These are phyloP conservation scores for Geopyxis carbonaria DNA, from an alignment of 495 filamentous ascomycete genomes.

Conservation along the genomic window DNA sequence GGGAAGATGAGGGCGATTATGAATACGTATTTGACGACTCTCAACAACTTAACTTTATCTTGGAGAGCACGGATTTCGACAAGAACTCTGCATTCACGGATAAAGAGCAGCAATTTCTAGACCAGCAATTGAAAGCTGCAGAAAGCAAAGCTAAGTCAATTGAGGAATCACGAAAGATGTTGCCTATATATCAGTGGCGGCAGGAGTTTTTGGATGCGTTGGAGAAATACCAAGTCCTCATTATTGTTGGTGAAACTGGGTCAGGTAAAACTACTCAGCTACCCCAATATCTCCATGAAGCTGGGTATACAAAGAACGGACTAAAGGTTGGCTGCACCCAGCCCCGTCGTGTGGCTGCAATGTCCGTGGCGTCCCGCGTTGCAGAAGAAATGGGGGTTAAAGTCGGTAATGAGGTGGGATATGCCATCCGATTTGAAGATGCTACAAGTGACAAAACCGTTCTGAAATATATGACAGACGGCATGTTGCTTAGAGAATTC, in stretches of 20 bases:
- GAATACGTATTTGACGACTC: constrained; percentile 88
- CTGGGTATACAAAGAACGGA: constrained; percentile 70
- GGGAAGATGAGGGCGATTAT: constrained; percentile 73
- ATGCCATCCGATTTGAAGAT: constrained; percentile 92
- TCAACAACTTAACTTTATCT: constrained; percentile 71
- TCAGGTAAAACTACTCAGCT: constrained; percentile 83
- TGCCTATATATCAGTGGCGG: constrained; percentile 77
- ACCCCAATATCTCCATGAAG: constrained; percentile 75
- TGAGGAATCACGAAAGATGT: constrained; percentile 74
- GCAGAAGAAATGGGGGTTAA: constrained; percentile 88
- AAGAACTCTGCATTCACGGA: constrained; percentile 28
- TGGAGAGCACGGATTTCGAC: constrained; percentile 35
- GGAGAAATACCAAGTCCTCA: constrained; percentile 58
- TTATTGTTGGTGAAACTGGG: constrained; percentile 77
- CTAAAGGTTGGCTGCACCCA: constrained; percentile 63
- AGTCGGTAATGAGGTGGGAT: constrained; percentile 84
- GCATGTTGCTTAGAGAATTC: constrained; percentile 85
- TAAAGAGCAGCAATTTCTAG: constrained; percentile 59
- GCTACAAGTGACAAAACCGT: constrained; percentile 82
- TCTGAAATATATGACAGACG: constrained; percentile 96
- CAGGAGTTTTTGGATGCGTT: constrained; percentile 56
- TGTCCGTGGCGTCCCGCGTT: constrained; percentile 87
- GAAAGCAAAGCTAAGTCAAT: constrained; percentile 74
- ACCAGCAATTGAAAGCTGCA: constrained; percentile 66
- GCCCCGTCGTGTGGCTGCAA: constrained; percentile 89